Base-by-base conservation (phyloP, 768 basidiomycete genomes). In the Coprinellus aureogranulatus region DNA sequence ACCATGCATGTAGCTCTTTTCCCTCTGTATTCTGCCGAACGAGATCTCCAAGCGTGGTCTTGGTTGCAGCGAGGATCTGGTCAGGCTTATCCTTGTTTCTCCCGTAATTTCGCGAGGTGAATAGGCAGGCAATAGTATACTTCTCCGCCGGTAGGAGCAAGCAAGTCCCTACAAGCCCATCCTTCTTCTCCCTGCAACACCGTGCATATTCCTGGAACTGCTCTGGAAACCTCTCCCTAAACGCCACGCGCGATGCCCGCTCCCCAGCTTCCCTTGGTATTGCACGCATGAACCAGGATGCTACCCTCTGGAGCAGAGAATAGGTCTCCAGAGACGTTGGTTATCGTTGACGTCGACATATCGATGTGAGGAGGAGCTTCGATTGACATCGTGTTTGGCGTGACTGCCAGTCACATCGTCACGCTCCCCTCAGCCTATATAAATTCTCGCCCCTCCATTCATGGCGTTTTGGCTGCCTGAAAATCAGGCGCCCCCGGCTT, bases 211-310 rank as follows among this genome's bases (percentile, higher is more conserved):
- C 41, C 30, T 63, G 61, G 61, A 72, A 78, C 40, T 72, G 69
- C 14, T 61, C 63, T 1, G 75, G 77, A 56, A 72, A 78, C 42
- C 61, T 63, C 2, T 69, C 60, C 22, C 65, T 66, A 55, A 78
- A 77, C 2, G 67, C 69, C 0, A 70, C n/a, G 55, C 3, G 77
- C 75, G 26, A 76, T 77, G 16, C 75, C 75, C 6, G 67, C 69
- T 14, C 75, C 75, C 77, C 75, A 78, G 0, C 70, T 67, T 5
- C 75, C 77, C 51, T 67, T 59, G 1, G 75, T 75, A 59, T 78
- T 78, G 63, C 75, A 78, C 1, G 77, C 75, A 16, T 77, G 75
- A 1, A 77, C 67, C 3, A 77, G 74, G 54, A 78, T 77, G 5
- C 71, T 61, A 41, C 66, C 64, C 14, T 61, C 42, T 8, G 76